Evolutionary conservation across 352 stramenopile species (phyloP).

Genomic region (Nothophytophthora sp.): DNA sequence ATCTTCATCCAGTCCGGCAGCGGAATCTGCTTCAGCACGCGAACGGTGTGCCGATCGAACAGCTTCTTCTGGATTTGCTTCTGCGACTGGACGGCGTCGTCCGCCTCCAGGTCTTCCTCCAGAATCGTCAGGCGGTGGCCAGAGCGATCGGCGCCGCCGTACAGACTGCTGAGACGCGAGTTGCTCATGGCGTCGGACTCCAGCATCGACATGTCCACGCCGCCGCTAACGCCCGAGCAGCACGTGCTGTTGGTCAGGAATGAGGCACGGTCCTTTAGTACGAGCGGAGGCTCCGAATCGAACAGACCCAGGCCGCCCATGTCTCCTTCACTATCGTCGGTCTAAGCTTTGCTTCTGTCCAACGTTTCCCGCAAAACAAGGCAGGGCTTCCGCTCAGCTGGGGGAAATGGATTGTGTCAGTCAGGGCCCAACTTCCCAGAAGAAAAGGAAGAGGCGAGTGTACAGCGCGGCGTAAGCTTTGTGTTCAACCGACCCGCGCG

Average conservation of each 20-base stretch:
- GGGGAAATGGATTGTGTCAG: no score
- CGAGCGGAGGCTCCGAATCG: constrained; percentile 13
- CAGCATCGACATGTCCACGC: constrained; percentile 32
- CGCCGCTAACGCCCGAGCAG: constrained; percentile 36
- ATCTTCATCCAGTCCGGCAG: constrained; percentile 77
- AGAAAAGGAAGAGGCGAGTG: no score
- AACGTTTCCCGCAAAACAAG: no score
- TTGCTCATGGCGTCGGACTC: constrained; percentile 36
- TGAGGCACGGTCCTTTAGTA: constrained; percentile 45
- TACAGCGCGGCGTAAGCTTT: no score
- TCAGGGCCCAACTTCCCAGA: no score
- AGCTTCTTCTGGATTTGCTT: constrained; percentile 57
- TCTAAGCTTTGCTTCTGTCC: no score
- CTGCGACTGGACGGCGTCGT: constrained; percentile 26
- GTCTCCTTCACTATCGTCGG: constrained; percentile 12
- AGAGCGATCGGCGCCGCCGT: constrained; percentile 19
- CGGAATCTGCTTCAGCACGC: constrained; percentile 68
- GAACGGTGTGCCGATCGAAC: constrained; percentile 43
- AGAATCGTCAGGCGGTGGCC: constrained; percentile 27
- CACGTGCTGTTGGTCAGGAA: constrained; percentile 55
- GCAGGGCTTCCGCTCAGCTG: no score
- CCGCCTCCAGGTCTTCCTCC: constrained; percentile 30
- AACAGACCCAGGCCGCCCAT: constrained; percentile 12
- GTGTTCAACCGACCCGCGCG: no score
- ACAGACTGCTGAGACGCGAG: constrained; percentile 39